phyloP scores from a whole-genome alignment of 495 filamentous ascomycete genomes.

The Coniosporium apollinis region DNA sequence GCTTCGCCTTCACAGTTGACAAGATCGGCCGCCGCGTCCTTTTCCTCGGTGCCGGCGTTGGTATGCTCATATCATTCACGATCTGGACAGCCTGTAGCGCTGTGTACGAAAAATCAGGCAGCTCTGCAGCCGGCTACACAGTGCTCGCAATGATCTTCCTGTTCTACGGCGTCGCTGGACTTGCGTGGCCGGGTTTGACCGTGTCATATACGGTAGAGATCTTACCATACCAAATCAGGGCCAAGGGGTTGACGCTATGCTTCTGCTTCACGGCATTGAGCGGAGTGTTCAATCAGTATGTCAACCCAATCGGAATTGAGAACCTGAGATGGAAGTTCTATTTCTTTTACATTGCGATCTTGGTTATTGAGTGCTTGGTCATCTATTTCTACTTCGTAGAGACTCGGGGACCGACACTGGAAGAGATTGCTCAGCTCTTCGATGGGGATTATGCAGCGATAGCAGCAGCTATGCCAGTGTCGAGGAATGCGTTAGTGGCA shows the following conservation, averaged over 20 bases:
- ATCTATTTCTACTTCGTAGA: conserved; percentile 56
- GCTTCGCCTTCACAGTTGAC: conserved; percentile 7
- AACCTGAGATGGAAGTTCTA: conserved; percentile 18
- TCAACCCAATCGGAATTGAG: conserved; percentile 22
- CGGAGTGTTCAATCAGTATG: conserved; percentile 27
- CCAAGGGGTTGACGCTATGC: conserved; percentile 45
- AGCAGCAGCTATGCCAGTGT: no score
- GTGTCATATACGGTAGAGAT: conserved; percentile 45
- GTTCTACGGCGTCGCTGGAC: conserved; percentile 14
- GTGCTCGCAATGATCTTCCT: conserved; percentile 19
- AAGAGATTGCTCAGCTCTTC: conserved; percentile 53
- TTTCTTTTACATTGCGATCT: conserved; percentile 7
- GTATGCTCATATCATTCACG: conserved; percentile 9
- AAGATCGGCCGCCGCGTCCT: conserved; percentile 8
- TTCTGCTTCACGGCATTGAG: background rate
- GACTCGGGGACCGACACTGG: conserved; percentile 49
- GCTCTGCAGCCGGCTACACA: conserved; percentile 10
- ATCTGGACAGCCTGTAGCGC: conserved; percentile 18
- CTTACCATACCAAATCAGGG: conserved; percentile 47
- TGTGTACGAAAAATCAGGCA: conserved; percentile 10
- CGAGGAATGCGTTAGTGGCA: no score
- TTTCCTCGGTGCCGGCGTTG: conserved; percentile 6
- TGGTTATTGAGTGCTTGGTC: conserved; percentile 14
- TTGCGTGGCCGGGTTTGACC: conserved; percentile 31
- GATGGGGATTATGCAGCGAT: conserved; percentile 23